phyloP scores from a whole-genome alignment of 768 basidiomycete species.

The Amanita fuliginea region DNA sequence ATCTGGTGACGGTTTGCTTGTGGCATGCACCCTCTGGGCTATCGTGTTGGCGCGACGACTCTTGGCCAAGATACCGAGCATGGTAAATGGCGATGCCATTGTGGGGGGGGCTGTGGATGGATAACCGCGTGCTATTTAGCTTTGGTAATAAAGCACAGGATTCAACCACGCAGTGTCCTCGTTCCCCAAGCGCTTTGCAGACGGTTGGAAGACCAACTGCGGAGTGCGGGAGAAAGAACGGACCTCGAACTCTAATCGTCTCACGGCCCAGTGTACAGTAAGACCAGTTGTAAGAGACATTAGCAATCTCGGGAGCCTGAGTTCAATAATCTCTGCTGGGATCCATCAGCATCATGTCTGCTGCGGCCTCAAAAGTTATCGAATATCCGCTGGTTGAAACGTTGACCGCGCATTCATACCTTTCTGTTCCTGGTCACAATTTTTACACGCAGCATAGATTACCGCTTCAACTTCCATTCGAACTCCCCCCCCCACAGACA shows the following conservation, averaged over 20 bases:
- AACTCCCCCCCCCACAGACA: no score
- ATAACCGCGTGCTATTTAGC: neutral
- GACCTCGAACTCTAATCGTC: neutral
- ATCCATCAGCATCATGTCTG: no score
- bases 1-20: neutral
- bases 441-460: neutral
- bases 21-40: neutral
- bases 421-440: constrained; percentile 1
- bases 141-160: neutral
- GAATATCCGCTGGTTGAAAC: no score
- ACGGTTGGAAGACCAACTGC: neutral
- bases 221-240: neutral
- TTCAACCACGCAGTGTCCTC: neutral
- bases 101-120: neutral
- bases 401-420: neutral
- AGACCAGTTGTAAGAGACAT: no score
- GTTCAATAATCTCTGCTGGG: no score
- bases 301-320: no score
- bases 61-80: constrained; percentile 1
- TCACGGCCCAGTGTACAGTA: no score
- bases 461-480: no score
- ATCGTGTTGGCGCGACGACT: neutral
- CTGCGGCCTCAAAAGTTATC: no score
- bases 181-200: neutral
- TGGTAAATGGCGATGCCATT: constrained; percentile 4